Percentiles rank a stretch among this genome's conserved stretches.
phyloP scores from a whole-genome alignment of 2,329 filamentous ascomycete species.

The Colletotrichum euphorbiae region DNA sequence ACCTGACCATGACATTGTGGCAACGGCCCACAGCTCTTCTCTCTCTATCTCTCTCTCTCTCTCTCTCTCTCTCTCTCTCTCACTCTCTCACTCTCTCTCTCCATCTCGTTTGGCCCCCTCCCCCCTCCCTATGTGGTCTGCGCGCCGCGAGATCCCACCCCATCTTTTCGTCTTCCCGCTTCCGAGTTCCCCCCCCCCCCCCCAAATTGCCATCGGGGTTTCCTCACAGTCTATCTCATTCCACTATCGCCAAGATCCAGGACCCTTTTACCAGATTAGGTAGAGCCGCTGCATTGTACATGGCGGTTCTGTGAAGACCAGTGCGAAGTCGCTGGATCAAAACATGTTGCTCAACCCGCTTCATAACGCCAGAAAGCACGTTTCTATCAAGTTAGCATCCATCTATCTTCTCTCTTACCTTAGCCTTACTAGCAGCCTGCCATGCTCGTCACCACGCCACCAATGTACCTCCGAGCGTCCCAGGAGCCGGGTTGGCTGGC shows the following conservation, averaged over 20 bases:
- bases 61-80: background rate
- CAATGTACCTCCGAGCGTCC: background rate
- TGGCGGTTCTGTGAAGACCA: background rate
- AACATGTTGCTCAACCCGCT: conserved; percentile 16
- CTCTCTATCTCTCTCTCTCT: background rate
- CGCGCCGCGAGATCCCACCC: conserved; percentile 10
- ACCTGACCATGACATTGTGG: conserved; percentile 1
- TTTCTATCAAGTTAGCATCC: conserved; percentile 12
- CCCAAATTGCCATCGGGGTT: conserved; percentile 2
- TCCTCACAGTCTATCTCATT: conserved; percentile 12
- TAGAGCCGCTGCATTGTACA: background rate
- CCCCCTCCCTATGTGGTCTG: conserved; percentile 8
- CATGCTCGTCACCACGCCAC: conserved; percentile 10
- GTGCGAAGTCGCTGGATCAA: conserved; percentile 18
- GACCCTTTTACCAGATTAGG: background rate
- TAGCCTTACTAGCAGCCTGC: background rate
- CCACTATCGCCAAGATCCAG: conserved; percentile 5
- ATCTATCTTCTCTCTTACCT: background rate
- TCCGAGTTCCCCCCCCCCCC: conserved; percentile 8
- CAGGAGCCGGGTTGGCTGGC: conserved; percentile 16
- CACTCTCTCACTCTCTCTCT: background rate
- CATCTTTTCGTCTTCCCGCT: background rate
- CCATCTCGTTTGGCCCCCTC: background rate
- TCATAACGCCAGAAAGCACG: conserved; percentile 10
- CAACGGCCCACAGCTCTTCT: conserved; percentile 14